Evolutionary conservation across 371 early-diverging fungal genomes (phyloP), one percentile per base, ranked within the genome.

Genomic region (Blastocladiella emersonii): DNA sequence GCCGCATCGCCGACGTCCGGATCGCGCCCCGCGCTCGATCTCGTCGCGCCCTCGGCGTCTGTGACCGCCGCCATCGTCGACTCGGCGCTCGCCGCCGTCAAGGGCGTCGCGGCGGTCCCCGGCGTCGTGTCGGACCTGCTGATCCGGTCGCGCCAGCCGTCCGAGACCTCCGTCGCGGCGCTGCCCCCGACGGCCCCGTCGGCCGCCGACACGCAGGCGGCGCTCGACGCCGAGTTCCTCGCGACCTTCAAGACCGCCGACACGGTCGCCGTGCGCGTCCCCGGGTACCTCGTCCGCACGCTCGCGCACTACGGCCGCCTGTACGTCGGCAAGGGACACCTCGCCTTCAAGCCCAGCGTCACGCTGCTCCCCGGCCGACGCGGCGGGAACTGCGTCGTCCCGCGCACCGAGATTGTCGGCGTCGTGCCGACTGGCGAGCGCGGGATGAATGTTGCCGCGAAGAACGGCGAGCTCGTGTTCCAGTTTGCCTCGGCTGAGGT

Each of bases 261-360:
- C 41, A 6, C 27, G 27, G 41, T 56, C 17, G 27, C 30, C 2
- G 34, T 32, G 19, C 1, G 1, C 10, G 27, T 1, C 2, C 23
- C 56, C 1, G 59, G 15, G 30, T 67, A 64, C 49, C 62, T 66
- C 12, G 57, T 64, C 27, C 65, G 65, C 1, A 44, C 64, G 10
- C 27, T 65, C 78, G 57, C 88, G 74, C 36, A 74, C 72, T 49
- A 82, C 44, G 90, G 90, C 30, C 79, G 79, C 35, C 60, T 88
- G 0, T 87, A 85, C 62, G 72, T 89, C 27, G 32, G 59, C 6
- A 7, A 13, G 21, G 17, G 15, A 5, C 32, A 51, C 23, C 15
- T 51, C 13, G 53, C 15, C 2, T 51, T 30, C 30, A 5, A 3
- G 19, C 17, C 45, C 19, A 44, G 3, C n/a, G n/a, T n/a, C 23